Percentiles rank a stretch among this genome's conserved stretches.
These are phyloP conservation scores for Trichopus zeylanicus DNA, from an alignment of 116 monocot genomes.

Conservation along the genomic window DNA sequence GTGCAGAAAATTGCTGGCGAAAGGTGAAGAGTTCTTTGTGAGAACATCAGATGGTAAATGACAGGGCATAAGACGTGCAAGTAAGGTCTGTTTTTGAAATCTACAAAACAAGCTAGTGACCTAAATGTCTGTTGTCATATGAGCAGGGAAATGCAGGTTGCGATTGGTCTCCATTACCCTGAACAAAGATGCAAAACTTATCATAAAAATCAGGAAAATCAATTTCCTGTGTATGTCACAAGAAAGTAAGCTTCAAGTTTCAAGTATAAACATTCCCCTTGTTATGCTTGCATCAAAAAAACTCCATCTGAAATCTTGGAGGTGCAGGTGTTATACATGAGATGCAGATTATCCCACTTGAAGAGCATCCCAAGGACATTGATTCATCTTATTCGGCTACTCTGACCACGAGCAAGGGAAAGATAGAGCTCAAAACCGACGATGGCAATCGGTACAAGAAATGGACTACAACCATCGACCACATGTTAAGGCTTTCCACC, in stretches of 20 bases:
- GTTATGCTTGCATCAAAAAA: no score
- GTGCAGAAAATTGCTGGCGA: slow-evolving; percentile 40
- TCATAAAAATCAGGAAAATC: slow-evolving; percentile 53
- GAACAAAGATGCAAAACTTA: slow-evolving; percentile 34
- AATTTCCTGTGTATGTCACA: no score
- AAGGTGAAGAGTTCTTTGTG: slow-evolving; percentile 56
- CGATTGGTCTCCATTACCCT: slow-evolving; percentile 38
- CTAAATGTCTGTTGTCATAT: background rate
- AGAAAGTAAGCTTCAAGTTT: no score
- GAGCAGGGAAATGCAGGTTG: slow-evolving; percentile 40
- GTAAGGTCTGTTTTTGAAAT: background rate
- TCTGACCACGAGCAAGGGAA: slow-evolving; percentile 52
- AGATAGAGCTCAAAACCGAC: slow-evolving; percentile 33
- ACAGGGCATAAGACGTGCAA: background rate
- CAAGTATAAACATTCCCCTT: no score
- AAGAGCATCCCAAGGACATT: slow-evolving; percentile 17
- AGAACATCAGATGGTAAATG: slow-evolving; percentile 46
- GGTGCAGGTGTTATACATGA: slow-evolving; percentile 43
- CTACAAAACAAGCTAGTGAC: no score
- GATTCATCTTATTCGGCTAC: slow-evolving; percentile 24
- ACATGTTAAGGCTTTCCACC: slow-evolving; percentile 57
- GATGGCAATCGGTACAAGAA: slow-evolving; percentile 34
- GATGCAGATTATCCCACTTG: slow-evolving; percentile 14
- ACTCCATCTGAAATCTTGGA: no score
- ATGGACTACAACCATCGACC: slow-evolving; percentile 49